Conservation (phyloP, 331 rosid species). For the Erythrophleum ivorense region DNA sequence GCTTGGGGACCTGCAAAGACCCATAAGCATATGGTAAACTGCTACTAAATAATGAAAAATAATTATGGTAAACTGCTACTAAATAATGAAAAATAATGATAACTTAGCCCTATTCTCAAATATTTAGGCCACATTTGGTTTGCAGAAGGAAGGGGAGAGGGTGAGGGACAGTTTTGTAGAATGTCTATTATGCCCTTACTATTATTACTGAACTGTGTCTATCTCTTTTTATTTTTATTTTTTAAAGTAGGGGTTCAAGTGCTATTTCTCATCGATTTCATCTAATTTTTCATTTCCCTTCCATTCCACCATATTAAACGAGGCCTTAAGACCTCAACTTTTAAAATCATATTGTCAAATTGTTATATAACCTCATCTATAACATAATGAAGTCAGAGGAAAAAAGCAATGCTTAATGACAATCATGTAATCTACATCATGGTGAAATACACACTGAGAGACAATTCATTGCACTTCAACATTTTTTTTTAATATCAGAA, state of each 20-base stretch:
- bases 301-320: too few relatives aligned
- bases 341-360: slow-evolving; percentile 30
- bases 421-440: slow-evolving; percentile 27
- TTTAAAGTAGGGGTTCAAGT: too few relatives aligned
- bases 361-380: not conserved
- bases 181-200: too few relatives aligned
- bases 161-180: too few relatives aligned
- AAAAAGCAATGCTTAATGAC: slow-evolving; percentile 22
- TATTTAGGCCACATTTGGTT: not conserved
- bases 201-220: too few relatives aligned
- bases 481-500: not conserved
- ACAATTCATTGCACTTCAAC: slow-evolving; percentile 8
- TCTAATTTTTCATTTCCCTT: too few relatives aligned
- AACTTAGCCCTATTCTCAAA: not conserved
- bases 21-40: slow-evolving; percentile 32
- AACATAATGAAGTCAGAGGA: not conserved
- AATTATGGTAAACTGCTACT: slow-evolving; percentile 25
- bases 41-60: slow-evolving; percentile 34
- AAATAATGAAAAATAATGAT: slow-evolving; percentile 31
- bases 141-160: too few relatives aligned
- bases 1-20: slow-evolving; percentile 91
- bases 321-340: not conserved
- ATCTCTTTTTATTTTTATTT: too few relatives aligned
- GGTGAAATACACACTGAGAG: slow-evolving; percentile 1
- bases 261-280: too few relatives aligned